A percentile compares a stretch with the other conserved stretches of the same genome.
Evolutionary conservation across 2,329 filamentous ascomycete genomes (phyloP).

Genomic region (Hymenoscyphus occultus): DNA sequence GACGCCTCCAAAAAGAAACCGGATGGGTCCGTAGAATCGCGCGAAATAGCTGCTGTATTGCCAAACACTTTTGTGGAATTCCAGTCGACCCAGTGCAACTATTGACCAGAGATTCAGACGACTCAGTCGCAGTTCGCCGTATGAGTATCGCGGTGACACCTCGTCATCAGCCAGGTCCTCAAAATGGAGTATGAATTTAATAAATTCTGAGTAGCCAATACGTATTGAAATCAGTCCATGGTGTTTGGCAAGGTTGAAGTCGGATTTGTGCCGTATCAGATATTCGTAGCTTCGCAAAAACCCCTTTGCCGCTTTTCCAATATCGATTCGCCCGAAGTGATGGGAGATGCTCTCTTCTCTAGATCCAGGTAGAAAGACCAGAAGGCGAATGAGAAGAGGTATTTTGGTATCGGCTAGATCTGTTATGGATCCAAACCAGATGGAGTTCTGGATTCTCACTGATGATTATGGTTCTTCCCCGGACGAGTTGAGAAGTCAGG

Average conservation of each 20-base stretch:
- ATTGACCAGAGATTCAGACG: constrained; percentile 18
- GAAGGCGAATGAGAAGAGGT: constrained; percentile 31
- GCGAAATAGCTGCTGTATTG: constrained; percentile 16
- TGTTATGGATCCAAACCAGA: constrained; percentile 35
- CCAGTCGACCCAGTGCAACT: constrained; percentile 8
- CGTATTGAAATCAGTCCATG: constrained; percentile 18
- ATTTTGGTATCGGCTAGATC: constrained; percentile 18
- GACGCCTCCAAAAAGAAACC: constrained; percentile 5
- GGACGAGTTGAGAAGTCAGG: constrained; percentile 33
- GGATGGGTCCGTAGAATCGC: constrained; percentile 11
- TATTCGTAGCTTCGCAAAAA: constrained; percentile 35
- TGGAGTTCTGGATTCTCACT: constrained; percentile 38
- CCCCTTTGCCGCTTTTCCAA: constrained; percentile 22
- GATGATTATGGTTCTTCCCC: constrained; percentile 34
- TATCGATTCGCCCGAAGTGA: background rate
- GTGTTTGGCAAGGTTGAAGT: constrained; percentile 36
- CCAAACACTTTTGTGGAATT: constrained; percentile 4
- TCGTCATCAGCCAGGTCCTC: background rate
- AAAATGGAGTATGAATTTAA: constrained; percentile 2
- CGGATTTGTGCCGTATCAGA: constrained; percentile 36
- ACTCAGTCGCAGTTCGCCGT: constrained; percentile 36
- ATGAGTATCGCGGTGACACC: constrained; percentile 33
- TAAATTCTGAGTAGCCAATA: constrained; percentile 8
- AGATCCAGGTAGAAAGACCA: constrained; percentile 28
- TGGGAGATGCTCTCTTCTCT: background rate